Percentiles rank a stretch among this genome's conserved stretches.
Conservation (phyloP, 2,329 filamentous ascomycete species). For the Fusarium sp. region DNA sequence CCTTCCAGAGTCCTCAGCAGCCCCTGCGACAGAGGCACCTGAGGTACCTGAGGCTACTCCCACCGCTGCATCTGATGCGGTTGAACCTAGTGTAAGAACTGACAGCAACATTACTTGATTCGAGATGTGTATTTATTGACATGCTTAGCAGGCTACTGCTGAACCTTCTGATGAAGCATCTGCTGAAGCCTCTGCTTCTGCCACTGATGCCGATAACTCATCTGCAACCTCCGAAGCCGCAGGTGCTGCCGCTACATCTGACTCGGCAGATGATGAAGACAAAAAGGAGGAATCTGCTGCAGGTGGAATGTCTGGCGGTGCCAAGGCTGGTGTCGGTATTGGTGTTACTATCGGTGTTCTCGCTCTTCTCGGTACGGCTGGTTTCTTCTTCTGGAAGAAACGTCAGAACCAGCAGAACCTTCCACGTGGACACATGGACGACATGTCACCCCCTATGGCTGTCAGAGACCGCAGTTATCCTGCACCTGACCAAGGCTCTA, state of each 20-base stretch:
- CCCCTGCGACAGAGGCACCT: constrained; percentile 7
- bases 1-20: constrained; percentile 10
- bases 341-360: constrained; percentile 58
- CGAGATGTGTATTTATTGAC: not conserved
- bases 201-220: constrained; percentile 30
- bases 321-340: constrained; percentile 63
- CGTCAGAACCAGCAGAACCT: constrained; percentile 50
- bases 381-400: constrained; percentile 51
- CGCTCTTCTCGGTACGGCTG: constrained; percentile 53
- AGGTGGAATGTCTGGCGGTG: constrained; percentile 49
- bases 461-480: constrained; percentile 57
- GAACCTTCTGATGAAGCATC: constrained; percentile 28
- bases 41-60: constrained; percentile 11
- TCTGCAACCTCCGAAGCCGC: constrained; percentile 29
- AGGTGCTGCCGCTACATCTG: constrained; percentile 30
- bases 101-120: not conserved
- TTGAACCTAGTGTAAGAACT: constrained; percentile 36
- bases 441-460: constrained; percentile 65
- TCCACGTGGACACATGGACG: constrained; percentile 51
- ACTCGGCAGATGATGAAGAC: constrained; percentile 20
- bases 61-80: not conserved
- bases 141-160: constrained; percentile 15
- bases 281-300: constrained; percentile 34
- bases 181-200: constrained; percentile 21
- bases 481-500: constrained; percentile 51